Percentiles rank a stretch among this genome's conserved stretches.
Conservation (phyloP, 345 rosid species). For the Eucalyptus melliodora region DNA sequence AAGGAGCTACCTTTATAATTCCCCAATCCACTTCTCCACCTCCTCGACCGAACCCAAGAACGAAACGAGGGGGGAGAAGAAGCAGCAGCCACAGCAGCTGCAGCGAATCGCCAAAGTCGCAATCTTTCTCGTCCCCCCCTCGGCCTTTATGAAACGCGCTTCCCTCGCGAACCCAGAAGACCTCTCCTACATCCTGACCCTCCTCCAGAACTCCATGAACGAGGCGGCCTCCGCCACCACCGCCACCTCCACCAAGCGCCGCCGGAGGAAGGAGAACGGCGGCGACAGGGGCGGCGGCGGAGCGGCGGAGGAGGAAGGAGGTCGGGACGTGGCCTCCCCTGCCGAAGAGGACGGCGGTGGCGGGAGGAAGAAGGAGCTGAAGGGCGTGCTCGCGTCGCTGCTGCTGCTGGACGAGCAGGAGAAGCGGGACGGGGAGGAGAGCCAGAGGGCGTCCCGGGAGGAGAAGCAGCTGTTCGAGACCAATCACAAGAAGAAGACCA, state of each 20-base stretch:
- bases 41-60: background rate
- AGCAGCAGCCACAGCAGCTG: background rate
- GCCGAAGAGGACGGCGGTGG: background rate
- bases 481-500: constrained; percentile 11
- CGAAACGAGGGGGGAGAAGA: background rate
- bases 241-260: background rate
- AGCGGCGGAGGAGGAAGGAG: background rate
- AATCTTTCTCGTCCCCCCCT: background rate
- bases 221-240: background rate
- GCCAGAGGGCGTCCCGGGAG: constrained; percentile 13
- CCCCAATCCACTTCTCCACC: background rate
- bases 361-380: constrained; percentile 2
- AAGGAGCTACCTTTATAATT: background rate
- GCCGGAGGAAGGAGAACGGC: background rate
- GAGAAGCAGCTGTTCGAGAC: constrained; percentile 31
- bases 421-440: constrained; percentile 26
- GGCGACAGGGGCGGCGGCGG: background rate
- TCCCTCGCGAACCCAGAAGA: background rate
- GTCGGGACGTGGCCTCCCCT: background rate
- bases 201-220: constrained; percentile 1
- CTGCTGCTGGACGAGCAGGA: constrained; percentile 23
- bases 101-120: background rate
- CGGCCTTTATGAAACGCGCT: background rate
- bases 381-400: constrained; percentile 9
- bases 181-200: background rate